Conservation (phyloP, 148 eudicot genomes). For the Diospyros lotus region DNA sequence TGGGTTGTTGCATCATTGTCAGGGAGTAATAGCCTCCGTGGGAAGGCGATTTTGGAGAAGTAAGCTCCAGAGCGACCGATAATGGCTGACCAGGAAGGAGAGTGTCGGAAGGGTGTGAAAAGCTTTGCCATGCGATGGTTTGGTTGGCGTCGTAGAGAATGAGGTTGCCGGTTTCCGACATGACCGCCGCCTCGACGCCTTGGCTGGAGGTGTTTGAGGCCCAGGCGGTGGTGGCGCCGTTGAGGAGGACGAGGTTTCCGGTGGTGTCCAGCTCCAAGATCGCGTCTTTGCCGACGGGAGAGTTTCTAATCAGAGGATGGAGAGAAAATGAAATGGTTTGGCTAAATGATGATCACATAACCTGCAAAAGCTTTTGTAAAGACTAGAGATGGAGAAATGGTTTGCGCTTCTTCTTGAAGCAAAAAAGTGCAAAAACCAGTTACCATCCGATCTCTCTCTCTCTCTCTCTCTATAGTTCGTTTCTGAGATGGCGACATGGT, state of each 20-base stretch:
- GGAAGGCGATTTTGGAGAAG: constrained; percentile 34
- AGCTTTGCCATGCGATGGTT: constrained; percentile 56
- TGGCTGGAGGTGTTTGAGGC: constrained; percentile 58
- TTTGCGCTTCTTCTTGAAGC: not conserved
- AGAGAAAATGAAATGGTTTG: constrained; percentile 38
- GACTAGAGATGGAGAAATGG: constrained; percentile 18
- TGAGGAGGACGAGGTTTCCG: constrained; percentile 62
- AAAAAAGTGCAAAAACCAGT: not conserved
- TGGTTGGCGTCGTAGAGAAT: constrained; percentile 36
- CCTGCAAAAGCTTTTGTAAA: constrained; percentile 32
- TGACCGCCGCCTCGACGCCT: constrained; percentile 33
- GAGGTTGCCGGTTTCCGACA: constrained; percentile 77
- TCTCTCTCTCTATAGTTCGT: not conserved
- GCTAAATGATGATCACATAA: constrained; percentile 4
- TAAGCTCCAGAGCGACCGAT: constrained; percentile 44
- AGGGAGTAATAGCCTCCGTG: constrained; percentile 64
- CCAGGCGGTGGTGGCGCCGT: constrained; percentile 51
- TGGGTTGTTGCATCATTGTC: constrained; percentile 78
- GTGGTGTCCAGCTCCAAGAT: constrained; percentile 40
- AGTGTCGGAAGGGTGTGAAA: constrained; percentile 78
- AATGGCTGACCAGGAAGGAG: constrained; percentile 83
- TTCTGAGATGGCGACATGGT: too few relatives aligned
- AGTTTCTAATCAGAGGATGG: constrained; percentile 43
- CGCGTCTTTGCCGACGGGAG: constrained; percentile 58
- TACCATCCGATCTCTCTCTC: not conserved